Evolutionary conservation across 1,139 yeast species (phyloP).

Genomic region (Candida tropicalis): DNA sequence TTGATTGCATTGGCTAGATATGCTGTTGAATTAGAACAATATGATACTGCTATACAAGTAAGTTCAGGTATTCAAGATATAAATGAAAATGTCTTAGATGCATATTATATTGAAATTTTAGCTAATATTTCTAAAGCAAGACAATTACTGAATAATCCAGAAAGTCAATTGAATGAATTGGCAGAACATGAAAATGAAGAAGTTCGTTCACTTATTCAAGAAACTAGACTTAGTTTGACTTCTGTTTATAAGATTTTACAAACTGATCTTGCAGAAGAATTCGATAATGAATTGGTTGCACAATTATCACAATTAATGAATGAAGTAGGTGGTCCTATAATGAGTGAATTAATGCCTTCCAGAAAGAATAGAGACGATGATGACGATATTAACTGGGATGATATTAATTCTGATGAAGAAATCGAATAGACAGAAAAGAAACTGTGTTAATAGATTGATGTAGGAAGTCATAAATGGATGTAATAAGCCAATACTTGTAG

Average conservation of each 20-base stretch:
- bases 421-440: neutral
- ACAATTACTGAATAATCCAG: slow-evolving; percentile 50
- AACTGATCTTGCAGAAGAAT: slow-evolving; percentile 46
- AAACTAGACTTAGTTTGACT: slow-evolving; percentile 57
- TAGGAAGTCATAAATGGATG: too few relatives aligned
- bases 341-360: slow-evolving; percentile 49
- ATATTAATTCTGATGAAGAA: slow-evolving; percentile 35
- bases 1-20: slow-evolving; percentile 69
- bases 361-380: slow-evolving; percentile 44
- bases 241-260: slow-evolving; percentile 55
- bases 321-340: slow-evolving; percentile 62
- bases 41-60: slow-evolving; percentile 65
- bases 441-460: too few relatives aligned
- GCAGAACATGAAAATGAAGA: slow-evolving; percentile 25
- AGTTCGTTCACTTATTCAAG: slow-evolving; percentile 38
- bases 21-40: slow-evolving; percentile 74
- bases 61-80: slow-evolving; percentile 67
- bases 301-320: slow-evolving; percentile 53
- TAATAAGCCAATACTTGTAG: too few relatives aligned
- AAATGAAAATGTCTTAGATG: slow-evolving; percentile 81
- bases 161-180: slow-evolving; percentile 36
- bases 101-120: slow-evolving; percentile 80
- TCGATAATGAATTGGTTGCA: slow-evolving; percentile 56
- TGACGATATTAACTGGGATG: slow-evolving; percentile 43
- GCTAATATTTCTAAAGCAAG: slow-evolving; percentile 66